A percentile compares a stretch with the other conserved stretches of the same genome.
These are phyloP conservation scores for Protomyces pachydermus DNA, from an alignment of 1,139 yeast species.

Conservation along the genomic window DNA sequence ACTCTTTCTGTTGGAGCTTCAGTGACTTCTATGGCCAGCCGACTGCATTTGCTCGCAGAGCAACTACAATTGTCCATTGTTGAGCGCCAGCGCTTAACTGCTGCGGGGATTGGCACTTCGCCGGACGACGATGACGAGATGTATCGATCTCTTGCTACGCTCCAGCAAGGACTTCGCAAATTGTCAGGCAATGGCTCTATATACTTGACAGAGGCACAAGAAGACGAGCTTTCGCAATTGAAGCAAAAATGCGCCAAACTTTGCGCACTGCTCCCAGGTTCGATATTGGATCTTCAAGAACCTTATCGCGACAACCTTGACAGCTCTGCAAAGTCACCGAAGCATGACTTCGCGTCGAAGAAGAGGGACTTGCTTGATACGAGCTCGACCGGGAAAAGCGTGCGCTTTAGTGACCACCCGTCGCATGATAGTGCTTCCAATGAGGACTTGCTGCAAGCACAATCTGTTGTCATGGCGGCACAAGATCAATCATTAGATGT, in stretches of 20 bases:
- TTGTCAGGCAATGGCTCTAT: constrained; percentile 6
- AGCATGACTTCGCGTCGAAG: not conserved
- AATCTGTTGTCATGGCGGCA: constrained; percentile 53
- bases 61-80: constrained; percentile 7
- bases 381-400: constrained; percentile 43
- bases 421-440: constrained; percentile 35
- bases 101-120: not conserved
- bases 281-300: not conserved
- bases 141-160: constrained; percentile 1
- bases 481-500: constrained; percentile 62
- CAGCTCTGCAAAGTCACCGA: not conserved
- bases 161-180: not conserved
- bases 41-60: constrained; percentile 6
- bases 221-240: constrained; percentile 4
- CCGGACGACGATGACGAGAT: constrained; percentile 21
- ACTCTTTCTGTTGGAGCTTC: too few relatives aligned
- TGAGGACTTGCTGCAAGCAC: constrained; percentile 52
- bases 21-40: not conserved
- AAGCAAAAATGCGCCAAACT: not conserved
- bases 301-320: not conserved
- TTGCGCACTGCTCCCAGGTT: not conserved
- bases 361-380: too few relatives aligned
- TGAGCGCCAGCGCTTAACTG: constrained; percentile 18
- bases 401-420: constrained; percentile 50
- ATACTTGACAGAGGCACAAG: constrained; percentile 2